Percentiles rank a stretch among this genome's conserved stretches.
phyloP scores from a whole-genome alignment of 208 protist species.

The Leishmania lainsoni region DNA sequence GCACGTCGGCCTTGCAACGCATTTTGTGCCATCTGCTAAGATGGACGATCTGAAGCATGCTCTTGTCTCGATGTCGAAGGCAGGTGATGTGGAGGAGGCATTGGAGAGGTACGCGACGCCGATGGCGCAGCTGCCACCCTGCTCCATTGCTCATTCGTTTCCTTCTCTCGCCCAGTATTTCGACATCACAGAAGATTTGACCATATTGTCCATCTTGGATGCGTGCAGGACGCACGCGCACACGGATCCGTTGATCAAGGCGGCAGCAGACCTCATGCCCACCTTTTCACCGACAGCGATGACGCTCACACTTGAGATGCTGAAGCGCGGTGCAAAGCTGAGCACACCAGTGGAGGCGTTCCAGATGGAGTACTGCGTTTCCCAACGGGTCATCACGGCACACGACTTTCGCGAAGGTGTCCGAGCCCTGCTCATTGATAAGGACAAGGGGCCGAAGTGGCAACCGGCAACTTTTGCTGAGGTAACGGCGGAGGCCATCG shows the following conservation, averaged over 20 bases:
- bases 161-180: constrained; percentile 44
- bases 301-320: constrained; percentile 56
- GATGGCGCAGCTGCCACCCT: constrained; percentile 40
- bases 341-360: constrained; percentile 57
- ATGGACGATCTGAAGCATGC: constrained; percentile 57
- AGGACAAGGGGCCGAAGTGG: constrained; percentile 83
- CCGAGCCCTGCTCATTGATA: constrained; percentile 81
- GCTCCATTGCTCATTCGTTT: constrained; percentile 41
- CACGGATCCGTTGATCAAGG: constrained; percentile 35
- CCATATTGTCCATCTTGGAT: constrained; percentile 51
- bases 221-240: constrained; percentile 33
- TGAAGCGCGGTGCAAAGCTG: constrained; percentile 40
- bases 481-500: constrained; percentile 38
- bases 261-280: constrained; percentile 30
- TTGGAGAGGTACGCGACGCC: constrained; percentile 43
- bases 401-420: constrained; percentile 84
- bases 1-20: constrained; percentile 77
- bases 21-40: constrained; percentile 65
- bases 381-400: constrained; percentile 37
- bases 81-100: constrained; percentile 41
- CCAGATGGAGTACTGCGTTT: constrained; percentile 55
- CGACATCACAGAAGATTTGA: constrained; percentile 30
- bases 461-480: constrained; percentile 51
- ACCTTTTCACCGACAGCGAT: constrained; percentile 65
- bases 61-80: constrained; percentile 41